Base-by-base conservation (phyloP, 371 early-diverging fungal genomes). In the Mucor circinelloides region DNA sequence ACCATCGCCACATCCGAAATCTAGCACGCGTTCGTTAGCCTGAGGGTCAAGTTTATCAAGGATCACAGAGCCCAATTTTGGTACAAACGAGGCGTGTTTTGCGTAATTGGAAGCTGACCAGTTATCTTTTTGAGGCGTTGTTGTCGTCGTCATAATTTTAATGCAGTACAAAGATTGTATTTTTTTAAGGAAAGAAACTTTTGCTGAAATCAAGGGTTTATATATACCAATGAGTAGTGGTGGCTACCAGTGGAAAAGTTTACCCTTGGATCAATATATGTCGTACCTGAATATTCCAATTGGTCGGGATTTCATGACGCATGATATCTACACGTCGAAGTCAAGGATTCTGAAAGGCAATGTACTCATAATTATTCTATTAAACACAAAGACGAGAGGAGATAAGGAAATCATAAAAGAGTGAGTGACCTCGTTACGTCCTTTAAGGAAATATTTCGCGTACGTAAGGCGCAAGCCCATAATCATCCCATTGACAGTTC, bases 1-100 rank as follows among this genome's bases (percentile, higher is more conserved):
- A n/a, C 90, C 93, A 65, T 89, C 87, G 25, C 93, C 93, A 64
- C 90, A 90, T 10, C 93, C 93, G 62, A 91, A 76, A 70, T 92
- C 92, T 12, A 92, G 77, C 50, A 92, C 81, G 13, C 68, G 74
- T 28, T 89, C 89, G 25, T 77, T 56, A 0, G 79, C 64, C 59
- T 86, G 71, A 8, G 88, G 79, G 10, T 76, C 68, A 31, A 90
- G 78, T 66, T 84, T 77, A 17, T 74, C 67, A 2, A 89, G 50
- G 58, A 89, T 86, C 34, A 79, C 66, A 4, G 73, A 66, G 9
- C 88, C 85, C 6, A 86, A 75, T n/a, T 63, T 76, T 4, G 86
- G 87, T 4, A 90, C 90, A 68, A 87, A 90, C 6, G 82, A 76
- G 27, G 88, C 90, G 59, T 90, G 77, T 21, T 61, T 70, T 2